Conservation (phyloP, 2,329 filamentous ascomycete genomes). For the Botrytis medusae region DNA sequence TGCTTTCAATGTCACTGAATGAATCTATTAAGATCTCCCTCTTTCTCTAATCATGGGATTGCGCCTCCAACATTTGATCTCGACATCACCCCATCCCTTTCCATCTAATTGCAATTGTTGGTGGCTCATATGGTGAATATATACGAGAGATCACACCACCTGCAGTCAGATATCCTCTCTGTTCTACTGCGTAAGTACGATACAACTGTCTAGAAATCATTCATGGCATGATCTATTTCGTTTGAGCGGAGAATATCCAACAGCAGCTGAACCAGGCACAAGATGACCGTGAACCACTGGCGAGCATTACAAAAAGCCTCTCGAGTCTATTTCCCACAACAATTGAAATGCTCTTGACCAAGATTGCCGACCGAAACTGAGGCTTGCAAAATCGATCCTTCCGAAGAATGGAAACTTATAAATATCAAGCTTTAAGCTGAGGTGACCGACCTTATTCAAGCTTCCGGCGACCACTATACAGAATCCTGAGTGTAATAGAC, state of each 20-base stretch:
- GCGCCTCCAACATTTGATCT: not conserved
- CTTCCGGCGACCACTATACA: not conserved
- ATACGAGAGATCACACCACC: not conserved
- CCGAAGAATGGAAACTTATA: not conserved
- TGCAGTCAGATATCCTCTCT: not conserved
- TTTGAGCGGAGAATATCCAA: not conserved
- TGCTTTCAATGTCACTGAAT: not conserved
- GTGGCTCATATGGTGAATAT: constrained; percentile 1
- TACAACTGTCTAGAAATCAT: not conserved
- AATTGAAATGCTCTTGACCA: not conserved
- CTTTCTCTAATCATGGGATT: not conserved
- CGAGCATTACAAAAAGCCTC: not conserved
- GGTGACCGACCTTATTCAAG: not conserved
- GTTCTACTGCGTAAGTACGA: not conserved
- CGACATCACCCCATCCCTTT: not conserved
- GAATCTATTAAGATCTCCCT: not conserved
- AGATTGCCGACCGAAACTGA: not conserved
- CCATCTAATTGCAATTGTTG: not conserved
- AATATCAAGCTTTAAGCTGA: not conserved
- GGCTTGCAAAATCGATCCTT: not conserved
- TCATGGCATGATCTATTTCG: not conserved
- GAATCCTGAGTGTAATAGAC: not conserved
- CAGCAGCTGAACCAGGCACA: not conserved
- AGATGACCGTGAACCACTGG: not conserved
- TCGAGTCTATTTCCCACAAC: not conserved